These are phyloP conservation scores for Lepiota brunneoincarnata DNA, from an alignment of 768 basidiomycete species.

Conservation along the genomic window DNA sequence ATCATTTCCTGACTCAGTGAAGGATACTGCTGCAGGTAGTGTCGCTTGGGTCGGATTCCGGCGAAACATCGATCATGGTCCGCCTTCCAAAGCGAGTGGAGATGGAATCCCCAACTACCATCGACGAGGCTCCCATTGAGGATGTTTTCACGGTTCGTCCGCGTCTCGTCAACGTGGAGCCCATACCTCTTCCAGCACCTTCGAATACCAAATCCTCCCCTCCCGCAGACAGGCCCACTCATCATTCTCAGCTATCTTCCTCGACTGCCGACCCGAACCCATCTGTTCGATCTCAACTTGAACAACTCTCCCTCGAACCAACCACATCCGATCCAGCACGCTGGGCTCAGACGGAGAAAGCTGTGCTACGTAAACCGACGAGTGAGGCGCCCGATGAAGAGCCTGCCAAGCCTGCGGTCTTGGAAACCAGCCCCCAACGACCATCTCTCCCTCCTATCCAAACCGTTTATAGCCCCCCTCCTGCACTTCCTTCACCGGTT, in stretches of 20 bases:
- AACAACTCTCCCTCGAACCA: slow-evolving; percentile 34
- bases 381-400: slow-evolving; percentile 11
- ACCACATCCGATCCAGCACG: slow-evolving; percentile 32
- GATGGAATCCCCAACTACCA: slow-evolving; percentile 31
- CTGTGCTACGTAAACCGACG: slow-evolving; percentile 38
- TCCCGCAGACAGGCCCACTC: slow-evolving; percentile 11
- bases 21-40: slow-evolving; percentile 19
- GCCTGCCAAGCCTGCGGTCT: slow-evolving; percentile 19
- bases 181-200: slow-evolving; percentile 25
- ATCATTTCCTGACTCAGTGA: slow-evolving; percentile 15
- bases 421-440: slow-evolving; percentile 24
- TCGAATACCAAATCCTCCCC: slow-evolving; percentile 18
- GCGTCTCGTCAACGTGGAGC: slow-evolving; percentile 37
- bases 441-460: slow-evolving; percentile 39
- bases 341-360: slow-evolving; percentile 44
- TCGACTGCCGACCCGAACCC: slow-evolving; percentile 23
- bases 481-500: slow-evolving; percentile 48
- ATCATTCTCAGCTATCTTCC: neutral
- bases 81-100: slow-evolving; percentile 46
- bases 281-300: slow-evolving; percentile 34
- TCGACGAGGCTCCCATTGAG: slow-evolving; percentile 33
- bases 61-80: slow-evolving; percentile 48
- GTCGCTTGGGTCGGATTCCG: slow-evolving; percentile 33
- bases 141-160: slow-evolving; percentile 60
- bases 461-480: slow-evolving; percentile 41